Base-by-base conservation (phyloP, 108 stramenopile species). In the Pseudonitzschia delicatissima region DNA sequence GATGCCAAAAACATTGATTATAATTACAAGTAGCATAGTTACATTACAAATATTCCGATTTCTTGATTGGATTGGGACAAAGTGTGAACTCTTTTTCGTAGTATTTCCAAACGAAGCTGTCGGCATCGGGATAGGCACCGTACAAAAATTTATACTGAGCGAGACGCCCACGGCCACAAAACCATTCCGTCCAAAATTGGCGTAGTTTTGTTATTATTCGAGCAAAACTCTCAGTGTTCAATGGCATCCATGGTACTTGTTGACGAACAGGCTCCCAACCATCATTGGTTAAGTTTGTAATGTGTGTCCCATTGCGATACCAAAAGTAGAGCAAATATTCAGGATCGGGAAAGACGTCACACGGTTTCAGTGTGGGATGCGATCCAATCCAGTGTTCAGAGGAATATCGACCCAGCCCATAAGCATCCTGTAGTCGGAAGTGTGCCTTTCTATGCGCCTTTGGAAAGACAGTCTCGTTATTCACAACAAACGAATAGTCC, bases 61-160 rank as follows among this genome's bases (percentile, higher is more conserved):
- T 42, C 13, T 42, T 42, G 15, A 42, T 2, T 15, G 40, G 40
- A 11, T 15, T 15, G 40, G 40, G 40, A 42, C 40, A 42, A 15
- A 35, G 17, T 62, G 37, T 62, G 20, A 62, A 62, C 1, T 34
- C 37, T 42, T 39, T 21, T 5, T 20, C 23, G 39, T 42, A 62
- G 39, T 36, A 62, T 11, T 13, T 62, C 61, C 61, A 62, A 15
- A 62, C n/a, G 1, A 62, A 62, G 39, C 61, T 62, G 20, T 62
- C 39, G 7, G 26, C 26, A n/a, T n/a, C n/a, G n/a, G n/a, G n/a
- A n/a, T n/a, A n/a, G n/a, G n/a, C n/a, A n/a, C n/a, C n/a, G n/a
- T 65, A 65, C 32, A 65, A 25, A 31, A 40, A 48, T n/a, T 49
- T 35, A 20, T 40, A 65, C 32, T 65, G 39, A 23, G 39, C 25